Percentiles rank a stretch among this genome's conserved stretches.
Evolutionary conservation across 192 early-diverging fungal species (phyloP).

Genomic region (Podila epigama): DNA sequence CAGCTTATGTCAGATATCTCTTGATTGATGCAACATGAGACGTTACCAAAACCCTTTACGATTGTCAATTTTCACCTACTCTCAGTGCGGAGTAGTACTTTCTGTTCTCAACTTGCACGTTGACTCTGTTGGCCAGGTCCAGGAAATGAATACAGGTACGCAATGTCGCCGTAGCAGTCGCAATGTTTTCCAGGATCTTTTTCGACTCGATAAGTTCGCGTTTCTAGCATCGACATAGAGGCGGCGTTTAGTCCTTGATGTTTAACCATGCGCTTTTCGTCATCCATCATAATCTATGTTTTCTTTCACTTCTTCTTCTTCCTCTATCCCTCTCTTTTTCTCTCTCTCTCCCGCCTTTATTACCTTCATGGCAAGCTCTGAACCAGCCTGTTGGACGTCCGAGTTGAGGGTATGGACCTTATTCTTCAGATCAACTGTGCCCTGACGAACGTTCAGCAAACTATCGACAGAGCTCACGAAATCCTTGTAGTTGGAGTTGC

Average conservation of each 20-base stretch:
- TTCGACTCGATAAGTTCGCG: slow-evolving; percentile 78
- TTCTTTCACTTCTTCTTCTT: neutral
- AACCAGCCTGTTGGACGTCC: slow-evolving; percentile 84
- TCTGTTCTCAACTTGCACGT: slow-evolving; percentile 75
- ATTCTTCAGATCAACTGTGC: slow-evolving; percentile 82
- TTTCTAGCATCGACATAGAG: slow-evolving; percentile 64
- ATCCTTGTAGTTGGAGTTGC: slow-evolving; percentile 95
- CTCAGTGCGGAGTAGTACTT: slow-evolving; percentile 94
- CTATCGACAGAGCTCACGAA: slow-evolving; percentile 95
- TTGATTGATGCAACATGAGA: too few species aligned
- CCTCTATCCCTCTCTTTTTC: neutral
- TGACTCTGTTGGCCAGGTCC: slow-evolving; percentile 86
- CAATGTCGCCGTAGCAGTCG: slow-evolving; percentile 81
- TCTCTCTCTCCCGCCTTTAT: neutral
- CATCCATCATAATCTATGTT: too few species aligned
- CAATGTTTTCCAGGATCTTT: slow-evolving; percentile 87
- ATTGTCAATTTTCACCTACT: too few species aligned
- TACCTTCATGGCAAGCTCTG: slow-evolving; percentile 81
- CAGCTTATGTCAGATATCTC: too few species aligned
- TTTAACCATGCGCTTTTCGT: neutral
- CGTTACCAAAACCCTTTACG: too few species aligned
- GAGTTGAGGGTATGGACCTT: slow-evolving; percentile 88
- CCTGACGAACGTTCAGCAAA: slow-evolving; percentile 92
- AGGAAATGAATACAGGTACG: slow-evolving; percentile 86
- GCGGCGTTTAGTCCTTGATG: neutral